These are phyloP conservation scores for Fusarium humuli DNA, from an alignment of 2,329 filamentous ascomycete genomes.

Conservation along the genomic window DNA sequence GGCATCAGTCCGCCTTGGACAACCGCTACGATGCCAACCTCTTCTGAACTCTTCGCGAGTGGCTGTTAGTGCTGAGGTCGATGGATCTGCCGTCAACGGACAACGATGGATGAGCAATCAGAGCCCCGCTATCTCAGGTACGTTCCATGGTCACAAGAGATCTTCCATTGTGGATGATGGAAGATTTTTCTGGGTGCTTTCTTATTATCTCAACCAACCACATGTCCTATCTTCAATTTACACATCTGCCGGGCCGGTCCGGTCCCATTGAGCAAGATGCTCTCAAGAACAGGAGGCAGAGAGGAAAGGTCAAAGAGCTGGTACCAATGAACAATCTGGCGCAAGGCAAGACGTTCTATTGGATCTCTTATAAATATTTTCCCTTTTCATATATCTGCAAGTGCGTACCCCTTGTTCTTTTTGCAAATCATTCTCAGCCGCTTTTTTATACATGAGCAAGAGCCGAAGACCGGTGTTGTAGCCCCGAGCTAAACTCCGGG, in stretches of 20 bases:
- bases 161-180: slow-evolving; percentile 30
- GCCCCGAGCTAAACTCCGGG: slow-evolving; percentile 28
- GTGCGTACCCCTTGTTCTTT: slow-evolving; percentile 14
- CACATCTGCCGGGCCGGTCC: slow-evolving; percentile 44
- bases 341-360: slow-evolving; percentile 34
- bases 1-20: slow-evolving; percentile 34
- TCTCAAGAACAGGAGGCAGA: slow-evolving; percentile 11
- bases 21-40: slow-evolving; percentile 32
- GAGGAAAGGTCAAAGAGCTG: slow-evolving; percentile 12
- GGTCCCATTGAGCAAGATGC: slow-evolving; percentile 39
- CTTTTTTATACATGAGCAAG: slow-evolving; percentile 10
- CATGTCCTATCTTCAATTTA: slow-evolving; percentile 2
- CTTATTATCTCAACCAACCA: slow-evolving; percentile 26
- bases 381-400: slow-evolving; percentile 17
- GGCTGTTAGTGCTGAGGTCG: slow-evolving; percentile 4
- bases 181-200: slow-evolving; percentile 28
- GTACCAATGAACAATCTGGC: slow-evolving; percentile 30
- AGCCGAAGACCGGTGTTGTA: slow-evolving; percentile 26
- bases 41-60: slow-evolving; percentile 17
- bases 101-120: slow-evolving; percentile 36
- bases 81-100: slow-evolving; percentile 4
- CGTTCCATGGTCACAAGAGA: slow-evolving; percentile 24
- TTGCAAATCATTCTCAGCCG: slow-evolving; percentile 21
- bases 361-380: slow-evolving; percentile 30
- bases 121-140: slow-evolving; percentile 40